Evolutionary conservation across 176 grass and related monocot species (phyloP), one percentile per base, ranked within the genome.

Genomic region (Eragrostis nindensis): DNA sequence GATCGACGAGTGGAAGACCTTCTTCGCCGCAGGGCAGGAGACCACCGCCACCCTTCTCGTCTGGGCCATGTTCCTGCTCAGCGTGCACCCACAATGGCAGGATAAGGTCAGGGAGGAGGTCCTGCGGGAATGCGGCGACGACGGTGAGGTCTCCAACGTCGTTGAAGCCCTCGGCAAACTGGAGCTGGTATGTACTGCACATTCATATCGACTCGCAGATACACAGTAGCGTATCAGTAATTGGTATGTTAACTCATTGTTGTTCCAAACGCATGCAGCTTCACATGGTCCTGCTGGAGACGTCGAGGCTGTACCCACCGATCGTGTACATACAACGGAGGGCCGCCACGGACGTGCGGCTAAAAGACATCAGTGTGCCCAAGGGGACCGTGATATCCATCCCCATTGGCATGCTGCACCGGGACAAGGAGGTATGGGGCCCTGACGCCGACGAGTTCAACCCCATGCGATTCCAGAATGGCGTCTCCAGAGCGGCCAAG

Each of bases 351-450:
- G 76, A 76, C 19, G 74, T 56, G 47, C 29, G 39, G 7, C 38
- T 88, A 12, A 40, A 42, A 7, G 17, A 26, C 68, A n/a, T 83
- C 48, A 29, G 21, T 0, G 49, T 91, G 7, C 85, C 78, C 0
- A n/a, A 55, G 13, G 82, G 73, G 4, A 82, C 73, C 0, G 6
- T 17, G 11, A 39, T 91, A 11, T 26, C 38, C 1, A 85, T 91
- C 8, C 86, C 90, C 2, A n/a, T 91, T 1, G 42, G 59, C 17
- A 68, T 85, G 18, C 50, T 82, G 42, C 90, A 92, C 14, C 68
- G 84, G 6, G 84, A 83, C 73, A 83, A 50, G 55, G 77, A 90
- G 16, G 56, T 95, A 0, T 95, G 93, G 89, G 93, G 87, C 16
- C 22, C 64, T 0, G 89, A 95, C 46, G 93, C 86, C 2, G 45